Evolutionary conservation across 2,329 filamentous ascomycete genomes (phyloP), one percentile per base, ranked within the genome.

Genomic region (Talaromyces sp.): DNA sequence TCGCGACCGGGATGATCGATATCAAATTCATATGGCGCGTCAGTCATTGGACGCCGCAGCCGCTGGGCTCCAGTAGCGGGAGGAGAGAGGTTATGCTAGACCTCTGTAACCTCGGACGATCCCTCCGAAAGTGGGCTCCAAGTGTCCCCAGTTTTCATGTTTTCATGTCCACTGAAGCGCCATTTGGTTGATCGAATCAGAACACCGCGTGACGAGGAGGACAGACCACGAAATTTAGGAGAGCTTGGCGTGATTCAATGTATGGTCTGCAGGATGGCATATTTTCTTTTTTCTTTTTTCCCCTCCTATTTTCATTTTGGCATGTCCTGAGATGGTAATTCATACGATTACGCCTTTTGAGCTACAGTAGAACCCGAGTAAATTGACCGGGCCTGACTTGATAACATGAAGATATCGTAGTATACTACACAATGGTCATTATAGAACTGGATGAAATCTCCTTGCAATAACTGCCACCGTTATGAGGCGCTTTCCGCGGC

Each of bases 1-100:
- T 47, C 50, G 42, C 44, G 30, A 14, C 49, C 51, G 51, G 51
- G 58, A 56, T 60, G 57, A 62, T 57, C 56, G 45, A 61, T 62
- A 63, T 61, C 57, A 61, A 61, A 53, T 57, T n/a, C 42, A 54
- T 58, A 52, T 52, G 49, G 52, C 57, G 51, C 35, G 41, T 24
- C 46, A 48, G 49, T 55, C 58, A 64, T 62, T 63, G 61, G 61
- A 61, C 54, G 60, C 61, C 57, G 60, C 59, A 62, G 54, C 61
- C 61, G 61, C 61, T 54, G 29, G 45, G 45, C 54, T 58, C 58
- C 60, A 59, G 52, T 44, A 33, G 35, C 41, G 50, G 54, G 50
- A 49, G 50, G 54, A 49, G 16, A 19, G 41, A 41, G 41, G 47
- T 48, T 48, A 50, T 47, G 43, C 42, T 48, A 43, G 46, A 45